Evolutionary conservation across 108 stramenopile genomes (phyloP).

Genomic region (Cyclotella atomus): DNA sequence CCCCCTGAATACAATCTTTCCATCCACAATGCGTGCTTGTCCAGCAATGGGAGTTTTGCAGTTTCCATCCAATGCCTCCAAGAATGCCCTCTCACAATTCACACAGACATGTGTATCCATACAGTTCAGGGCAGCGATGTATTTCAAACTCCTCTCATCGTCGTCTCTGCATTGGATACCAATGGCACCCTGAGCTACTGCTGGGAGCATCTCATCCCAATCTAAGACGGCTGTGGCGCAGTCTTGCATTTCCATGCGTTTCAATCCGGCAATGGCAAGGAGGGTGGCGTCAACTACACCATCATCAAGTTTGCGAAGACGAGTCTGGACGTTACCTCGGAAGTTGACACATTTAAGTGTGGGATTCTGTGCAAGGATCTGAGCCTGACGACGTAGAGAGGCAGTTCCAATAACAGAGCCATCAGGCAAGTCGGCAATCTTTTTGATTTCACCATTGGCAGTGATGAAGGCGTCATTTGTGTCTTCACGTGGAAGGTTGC

Average conservation of each 20-base stretch:
- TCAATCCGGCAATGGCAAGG: constrained; percentile 97
- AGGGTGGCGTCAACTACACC: constrained; percentile 98
- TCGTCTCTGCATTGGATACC: constrained; percentile 98
- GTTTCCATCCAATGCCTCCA: constrained; percentile 98
- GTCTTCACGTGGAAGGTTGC: constrained; percentile 97
- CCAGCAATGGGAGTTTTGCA: constrained; percentile 99
- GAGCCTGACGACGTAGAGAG: constrained; percentile 97
- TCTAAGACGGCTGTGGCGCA: constrained; percentile 92
- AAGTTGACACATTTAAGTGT: constrained; percentile 97
- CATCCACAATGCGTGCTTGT: constrained; percentile 91
- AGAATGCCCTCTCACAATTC: constrained; percentile 98
- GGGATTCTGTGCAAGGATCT: constrained; percentile 94
- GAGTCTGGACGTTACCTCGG: constrained; percentile 99
- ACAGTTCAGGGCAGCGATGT: constrained; percentile 93
- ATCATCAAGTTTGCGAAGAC: constrained; percentile 98
- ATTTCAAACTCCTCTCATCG: constrained; percentile 89
- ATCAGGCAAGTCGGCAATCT: constrained; percentile 90
- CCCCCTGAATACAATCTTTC: constrained; percentile 86
- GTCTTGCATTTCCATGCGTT: constrained; percentile 97
- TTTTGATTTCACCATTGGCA: constrained; percentile 63
- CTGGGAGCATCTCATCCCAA: constrained; percentile 98
- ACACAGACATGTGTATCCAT: constrained; percentile 93
- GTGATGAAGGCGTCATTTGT: constrained; percentile 98
- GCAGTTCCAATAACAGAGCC: constrained; percentile 96
- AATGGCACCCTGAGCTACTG: constrained; percentile 99